Evolutionary conservation across 441 rosid species (phyloP), one percentile per base, ranked within the genome.

Genomic region (Populus hybrid): DNA sequence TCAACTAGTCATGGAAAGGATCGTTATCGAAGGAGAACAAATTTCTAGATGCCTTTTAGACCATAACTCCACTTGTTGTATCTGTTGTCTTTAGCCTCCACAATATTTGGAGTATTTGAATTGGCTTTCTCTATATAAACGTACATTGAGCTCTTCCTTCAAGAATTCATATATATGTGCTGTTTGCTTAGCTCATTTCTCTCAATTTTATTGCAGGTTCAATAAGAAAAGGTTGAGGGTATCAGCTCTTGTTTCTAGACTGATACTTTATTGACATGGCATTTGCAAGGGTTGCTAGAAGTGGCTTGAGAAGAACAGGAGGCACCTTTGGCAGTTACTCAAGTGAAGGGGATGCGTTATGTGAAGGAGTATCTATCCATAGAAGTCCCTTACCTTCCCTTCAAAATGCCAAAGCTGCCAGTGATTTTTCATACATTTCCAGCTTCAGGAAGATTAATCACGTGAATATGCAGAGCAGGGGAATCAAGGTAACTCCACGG

Each of bases 271-370:
- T 59, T 24, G 30, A n/a, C 46, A 89, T 92, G 96, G 91, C 91
- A 75, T 84, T 92, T 68, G 87, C 92, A 34, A 84, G 93, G 73
- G 68, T 89, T 78, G 85, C 85, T 14, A 77, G 87, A 71, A 81
- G 79, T 70, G 85, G 84, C 76, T 79, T 89, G 75, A 82, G 91
- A 81, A 92, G 94, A 82, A 74, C 90, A 32, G 83, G 82, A 77
- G 85, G 79, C 38, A 40, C 77, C 35, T 69, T 71, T 40, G 83
- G 87, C 30, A 57, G 80, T 78, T 72, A 18, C 75, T 34, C 70
- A 5, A 70, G 71, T 63, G 87, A 84, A 72, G 79, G 74, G 32
- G 80, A 74, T 57, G 66, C 2, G 9, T 0, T 71, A 50, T 67
- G 16, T 72, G 79, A 78, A 34, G 86, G 78, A 73, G 30, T 46